Evolutionary conservation across 306 rosid genomes (phyloP), one percentile per base, ranked within the genome.

Genomic region (Parietaria judaica): DNA sequence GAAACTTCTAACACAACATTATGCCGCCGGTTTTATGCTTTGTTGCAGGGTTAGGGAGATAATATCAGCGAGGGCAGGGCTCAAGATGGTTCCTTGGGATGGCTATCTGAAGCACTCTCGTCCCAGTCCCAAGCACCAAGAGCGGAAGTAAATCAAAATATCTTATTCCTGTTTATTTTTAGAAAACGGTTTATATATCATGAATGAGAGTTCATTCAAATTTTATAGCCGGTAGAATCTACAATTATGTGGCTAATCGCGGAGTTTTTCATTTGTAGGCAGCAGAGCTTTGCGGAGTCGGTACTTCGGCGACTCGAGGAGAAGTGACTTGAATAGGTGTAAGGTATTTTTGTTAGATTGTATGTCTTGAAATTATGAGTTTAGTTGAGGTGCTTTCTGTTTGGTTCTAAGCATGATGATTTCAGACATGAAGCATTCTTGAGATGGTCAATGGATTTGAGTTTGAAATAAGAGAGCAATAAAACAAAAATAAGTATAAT

Each of bases 1-100:
- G 31, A 23, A 23, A 23, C 1, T 23, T 23, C 31, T 23, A 23
- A 23, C 31, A 23, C 31, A 23, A 23, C 31, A 23, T 23, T 23
- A 23, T 23, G 31, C 31, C 31, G 31, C 31, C 31, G 31, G 31
- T 23, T 23, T 58, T 23, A 70, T 51, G 63, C 23, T 60, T 57
- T 14, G 16, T 4, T 74, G 64, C 79, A 92, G 98, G 88, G 85
- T 92, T 53, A 77, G 98, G 84, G 94, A 72, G 69, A 84, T 92
- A 75, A 92, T 92, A 60, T 80, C 95, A 11, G 65, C 70, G 58
- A 81, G 98, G 51, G 98, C 98, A 41, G 98, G 98, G 63, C 94
- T 92, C 35, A 88, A 86, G 76, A 92, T 35, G 79, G 98, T 88
- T 74, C 98, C 96, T 13, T 92, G 98, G 98, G 96, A 92, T 69